Evolutionary conservation across 805 yeast genomes (phyloP), one percentile per base, ranked within the genome.

Genomic region (Debaryomyces tyrocola): DNA sequence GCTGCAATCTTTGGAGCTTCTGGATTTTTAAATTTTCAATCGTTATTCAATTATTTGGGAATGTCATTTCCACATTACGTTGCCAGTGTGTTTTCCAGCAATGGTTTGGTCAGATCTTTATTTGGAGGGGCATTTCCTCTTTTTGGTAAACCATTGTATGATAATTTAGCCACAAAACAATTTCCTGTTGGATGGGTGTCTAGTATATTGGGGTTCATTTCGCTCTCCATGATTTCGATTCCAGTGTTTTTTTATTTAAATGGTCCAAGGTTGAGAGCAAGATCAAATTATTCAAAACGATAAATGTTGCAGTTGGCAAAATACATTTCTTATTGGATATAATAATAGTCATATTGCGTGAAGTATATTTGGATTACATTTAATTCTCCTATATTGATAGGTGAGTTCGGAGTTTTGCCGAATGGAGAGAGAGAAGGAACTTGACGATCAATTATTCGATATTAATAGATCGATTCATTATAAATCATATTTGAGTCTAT

Each of bases 121-220:
- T 70, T 74, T 51, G 86, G 81, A 1, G 80, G 82, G 46, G 78
- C 75, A 1, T 81, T 82, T 66, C 85, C 86, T 21, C 69, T 86
- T 42, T 84, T 84, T 60, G 85, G 34, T 10, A 14, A 31, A 6
- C 34, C 5, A 31, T 31, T 37, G 7, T 37, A 37, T 59, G 63
- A 69, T 44, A 76, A 79, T 53, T 65, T 80, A 45, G 75, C 75
- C 9, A 72, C 75, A 40, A 63, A 70, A 2, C 72, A 68, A 37
- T 83, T 67, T 57, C 85, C 86, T 2, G 79, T 78, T 14, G 85
- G 71, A 4, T 82, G 84, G 84, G 87, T 84, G 2, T 63, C 78
- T 2, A 68, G 78, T 6, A 49, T 80, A 9, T 51, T 58, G 34
- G 84, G 78, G 0, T 77, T 78, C 51, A 55, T 78, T 40, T 53